Conservation (phyloP, 257 asterid genomes). For the Buddleja alternifolia region DNA sequence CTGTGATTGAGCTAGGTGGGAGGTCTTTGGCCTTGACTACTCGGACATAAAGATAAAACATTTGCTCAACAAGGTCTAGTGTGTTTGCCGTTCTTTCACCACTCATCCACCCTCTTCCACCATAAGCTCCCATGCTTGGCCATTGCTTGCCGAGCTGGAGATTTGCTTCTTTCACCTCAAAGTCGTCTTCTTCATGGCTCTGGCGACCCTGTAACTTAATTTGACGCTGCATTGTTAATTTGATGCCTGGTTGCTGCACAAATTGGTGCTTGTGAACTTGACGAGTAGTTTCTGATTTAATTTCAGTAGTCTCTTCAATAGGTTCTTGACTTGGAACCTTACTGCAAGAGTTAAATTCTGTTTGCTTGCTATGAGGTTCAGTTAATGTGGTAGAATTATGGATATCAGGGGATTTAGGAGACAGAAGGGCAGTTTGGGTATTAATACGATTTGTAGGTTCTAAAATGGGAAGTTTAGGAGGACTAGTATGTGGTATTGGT, state of each 20-base stretch:
- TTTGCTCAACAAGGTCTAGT: constrained; percentile 75
- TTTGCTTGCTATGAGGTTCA: constrained; percentile 21
- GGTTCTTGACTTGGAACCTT: constrained; percentile 30
- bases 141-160: constrained; percentile 61
- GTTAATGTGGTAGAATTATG: constrained; percentile 23
- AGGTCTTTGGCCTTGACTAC: constrained; percentile 75
- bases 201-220: constrained; percentile 35
- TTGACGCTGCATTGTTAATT: constrained; percentile 48
- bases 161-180: constrained; percentile 66
- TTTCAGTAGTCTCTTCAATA: constrained; percentile 31
- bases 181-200: constrained; percentile 45
- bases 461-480: constrained; percentile 29
- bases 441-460: constrained; percentile 22
- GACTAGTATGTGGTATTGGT: constrained; percentile 19
- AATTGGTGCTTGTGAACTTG: constrained; percentile 42
- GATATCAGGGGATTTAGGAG: constrained; percentile 28
- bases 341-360: constrained; percentile 12
- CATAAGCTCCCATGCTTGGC: constrained; percentile 37
- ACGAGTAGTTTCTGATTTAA: constrained; percentile 37
- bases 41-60: constrained; percentile 72
- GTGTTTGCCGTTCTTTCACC: constrained; percentile 59
- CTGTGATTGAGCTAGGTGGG: constrained; percentile 41
- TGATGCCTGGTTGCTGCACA: constrained; percentile 40
- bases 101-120: constrained; percentile 57
- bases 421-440: constrained; percentile 20